These are phyloP conservation scores for Piromyces sp. DNA, from an alignment of 192 early-diverging fungal species.

Conservation along the genomic window DNA sequence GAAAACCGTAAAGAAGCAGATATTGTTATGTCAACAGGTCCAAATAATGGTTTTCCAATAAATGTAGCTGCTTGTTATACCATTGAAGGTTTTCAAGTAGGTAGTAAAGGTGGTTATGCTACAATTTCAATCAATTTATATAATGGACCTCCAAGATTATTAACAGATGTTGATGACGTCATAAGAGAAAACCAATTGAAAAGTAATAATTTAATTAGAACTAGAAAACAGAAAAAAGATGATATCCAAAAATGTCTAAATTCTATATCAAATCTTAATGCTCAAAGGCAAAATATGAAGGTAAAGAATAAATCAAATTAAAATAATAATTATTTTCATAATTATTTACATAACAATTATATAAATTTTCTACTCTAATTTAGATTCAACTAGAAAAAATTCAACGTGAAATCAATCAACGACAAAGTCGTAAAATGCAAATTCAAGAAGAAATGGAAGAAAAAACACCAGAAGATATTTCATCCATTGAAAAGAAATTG, in stretches of 20 bases:
- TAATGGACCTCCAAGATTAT: neutral
- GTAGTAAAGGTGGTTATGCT: conserved; percentile 17
- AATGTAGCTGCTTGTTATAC: conserved; percentile 49
- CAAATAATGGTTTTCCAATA: conserved; percentile 25
- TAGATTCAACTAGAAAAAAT: neutral
- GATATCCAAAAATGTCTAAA: neutral
- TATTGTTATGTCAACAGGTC: conserved; percentile 19
- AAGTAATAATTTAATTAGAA: neutral
- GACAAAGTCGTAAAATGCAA: neutral
- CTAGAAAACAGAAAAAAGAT: neutral
- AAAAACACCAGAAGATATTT: neutral
- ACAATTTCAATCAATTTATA: neutral
- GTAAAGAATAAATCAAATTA: neutral
- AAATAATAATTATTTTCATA: too few species aligned
- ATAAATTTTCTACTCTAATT: too few species aligned
- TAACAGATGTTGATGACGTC: neutral
- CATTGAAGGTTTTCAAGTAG: conserved; percentile 37
- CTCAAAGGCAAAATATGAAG: neutral
- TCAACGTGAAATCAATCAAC: neutral
- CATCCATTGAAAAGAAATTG: neutral
- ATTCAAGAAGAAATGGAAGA: neutral
- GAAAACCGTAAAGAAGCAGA: conserved; percentile 35
- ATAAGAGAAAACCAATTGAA: neutral
- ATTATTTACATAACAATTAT: too few species aligned
- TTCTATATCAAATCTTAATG: neutral